Evolutionary conservation across 495 filamentous ascomycete species (phyloP).

Genomic region (Talaromyces borbonicus): DNA sequence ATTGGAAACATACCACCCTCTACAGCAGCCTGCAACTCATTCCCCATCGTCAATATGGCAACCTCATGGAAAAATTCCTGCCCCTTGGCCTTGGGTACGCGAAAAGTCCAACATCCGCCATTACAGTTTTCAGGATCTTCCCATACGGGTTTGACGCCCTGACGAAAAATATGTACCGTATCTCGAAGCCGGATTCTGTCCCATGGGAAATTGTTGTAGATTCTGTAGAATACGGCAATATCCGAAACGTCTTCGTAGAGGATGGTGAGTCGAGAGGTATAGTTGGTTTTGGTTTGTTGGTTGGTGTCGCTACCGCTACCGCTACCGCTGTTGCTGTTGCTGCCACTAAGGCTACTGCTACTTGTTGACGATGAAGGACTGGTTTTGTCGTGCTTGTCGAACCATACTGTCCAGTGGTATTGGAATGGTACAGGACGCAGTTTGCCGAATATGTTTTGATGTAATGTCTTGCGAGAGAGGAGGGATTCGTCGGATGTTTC

Average conservation of each 20-base stretch:
- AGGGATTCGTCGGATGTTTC: conserved; percentile 11
- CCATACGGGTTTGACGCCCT: conserved; percentile 78
- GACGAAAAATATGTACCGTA: conserved; percentile 80
- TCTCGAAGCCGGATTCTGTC: conserved; percentile 68
- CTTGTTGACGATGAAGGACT: conserved; percentile 4
- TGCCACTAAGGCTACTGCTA: background rate
- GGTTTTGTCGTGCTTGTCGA: conserved; percentile 38
- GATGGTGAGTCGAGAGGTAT: conserved; percentile 56
- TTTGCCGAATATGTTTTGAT: conserved; percentile 33
- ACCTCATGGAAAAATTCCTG: conserved; percentile 73
- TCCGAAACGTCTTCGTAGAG: conserved; percentile 60
- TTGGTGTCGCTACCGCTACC: too few species aligned
- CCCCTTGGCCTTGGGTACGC: conserved; percentile 63
- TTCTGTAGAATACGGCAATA: conserved; percentile 76
- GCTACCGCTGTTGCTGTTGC: background rate
- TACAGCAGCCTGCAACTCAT: conserved; percentile 66
- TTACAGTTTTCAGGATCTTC: conserved; percentile 76
- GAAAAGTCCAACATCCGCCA: conserved; percentile 82
- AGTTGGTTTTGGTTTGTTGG: conserved; percentile 26
- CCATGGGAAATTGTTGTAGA: conserved; percentile 81
- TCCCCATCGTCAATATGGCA: conserved; percentile 73
- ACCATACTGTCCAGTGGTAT: conserved; percentile 50
- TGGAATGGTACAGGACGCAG: conserved; percentile 41
- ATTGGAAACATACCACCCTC: conserved; percentile 46
- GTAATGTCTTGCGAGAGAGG: conserved; percentile 24